Base-by-base conservation (phyloP, 2,329 filamentous ascomycete genomes). In the Colletotrichum spaethianum region DNA sequence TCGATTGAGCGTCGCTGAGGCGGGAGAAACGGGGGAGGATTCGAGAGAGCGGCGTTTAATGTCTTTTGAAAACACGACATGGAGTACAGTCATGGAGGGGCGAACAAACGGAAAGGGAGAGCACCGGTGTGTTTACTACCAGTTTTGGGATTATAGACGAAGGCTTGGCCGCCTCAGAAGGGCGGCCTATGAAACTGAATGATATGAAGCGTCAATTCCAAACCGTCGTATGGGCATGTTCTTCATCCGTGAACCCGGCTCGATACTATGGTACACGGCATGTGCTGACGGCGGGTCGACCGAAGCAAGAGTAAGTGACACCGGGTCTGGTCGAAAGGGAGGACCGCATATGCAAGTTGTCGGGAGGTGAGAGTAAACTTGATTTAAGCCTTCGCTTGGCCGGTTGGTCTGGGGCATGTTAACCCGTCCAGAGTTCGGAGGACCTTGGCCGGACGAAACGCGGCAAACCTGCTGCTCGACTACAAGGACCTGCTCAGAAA, bases 11-110 rank as follows among this genome's bases (percentile, higher is more conserved):
- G 57, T 62, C 42, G 68, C 56, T 12, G n/a, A 23, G 14, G 48
- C 42, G 9, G 36, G 36, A 16, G 50, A 50, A 57, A 18, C 16
- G 55, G 5, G 5, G 26, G 50, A 44, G 23, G 40, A 64, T 11
- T 23, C 48, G n/a, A 36, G 38, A 42, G 31, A 46, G 56, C 68
- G 63, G 67, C 57, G 56, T 63, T 67, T 68, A 63, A 68, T 68
- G 63, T 52, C 40, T 63, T 53, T 26, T 52, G 36, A 59, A 59
- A 20, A 52, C 7, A 38, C 26, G 44, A 36, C 14, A 16, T 28
- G 67, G 61, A 66, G 36, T 60, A 65, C 42, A 33, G 23, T 14
- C 9, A 36, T n/a, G 23, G 9, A n/a, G n/a, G 40, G 18, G 18
- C 56, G 38, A 20, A 40, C 55, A 9, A 38, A 23, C 11, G 23